Evolutionary conservation across 768 basidiomycete species (phyloP), one percentile per base, ranked within the genome.

Genomic region (Rhodotorula sphaerocarpa): DNA sequence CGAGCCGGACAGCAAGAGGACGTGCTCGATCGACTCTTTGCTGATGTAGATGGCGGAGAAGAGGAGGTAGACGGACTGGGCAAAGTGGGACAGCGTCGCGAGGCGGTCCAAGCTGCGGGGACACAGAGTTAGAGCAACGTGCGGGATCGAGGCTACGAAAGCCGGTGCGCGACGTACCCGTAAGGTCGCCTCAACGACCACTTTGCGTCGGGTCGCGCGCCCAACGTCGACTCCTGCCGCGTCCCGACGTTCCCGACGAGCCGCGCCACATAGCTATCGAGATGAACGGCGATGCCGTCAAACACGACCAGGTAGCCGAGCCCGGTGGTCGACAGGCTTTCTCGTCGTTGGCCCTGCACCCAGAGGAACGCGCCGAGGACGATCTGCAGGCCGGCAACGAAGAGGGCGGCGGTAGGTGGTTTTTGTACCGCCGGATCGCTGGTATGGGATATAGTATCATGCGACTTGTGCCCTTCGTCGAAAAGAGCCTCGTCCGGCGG

Each of bases 231-330:
- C 50, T 82, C 72, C 11, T 75, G 74, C 27, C 80, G 78, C 30
- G 82, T 61, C 70, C 27, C 3, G 25, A 54, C 45, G n/a, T 23
- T 14, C n/a, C 36, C 28, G 18, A 33, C 52, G 12, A 25, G 66
- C 54, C 52, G 67, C 63, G 64, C 61, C 42, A 70, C 7, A 68
- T 20, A 31, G 62, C 59, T 6, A 50, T 30, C 25, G 59, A 50
- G 30, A 16, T 65, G 46, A 0, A 50, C 48, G 14, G 55, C 63
- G 30, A 70, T 50, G 15, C 70, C 82, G 73, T 97, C 93, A 72
- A 96, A 99, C 3, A 96, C 90, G 28, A 93, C 84, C 84, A 93
- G 87, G 73, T 99, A 99, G 0, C 93, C 95, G 23, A 99, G 75
- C 0, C 90, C 95, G 2, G 93, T 93, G 58, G 86, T 84, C 12